Conservation (phyloP, 192 early-diverging fungal species). For the Dispira simplex region DNA sequence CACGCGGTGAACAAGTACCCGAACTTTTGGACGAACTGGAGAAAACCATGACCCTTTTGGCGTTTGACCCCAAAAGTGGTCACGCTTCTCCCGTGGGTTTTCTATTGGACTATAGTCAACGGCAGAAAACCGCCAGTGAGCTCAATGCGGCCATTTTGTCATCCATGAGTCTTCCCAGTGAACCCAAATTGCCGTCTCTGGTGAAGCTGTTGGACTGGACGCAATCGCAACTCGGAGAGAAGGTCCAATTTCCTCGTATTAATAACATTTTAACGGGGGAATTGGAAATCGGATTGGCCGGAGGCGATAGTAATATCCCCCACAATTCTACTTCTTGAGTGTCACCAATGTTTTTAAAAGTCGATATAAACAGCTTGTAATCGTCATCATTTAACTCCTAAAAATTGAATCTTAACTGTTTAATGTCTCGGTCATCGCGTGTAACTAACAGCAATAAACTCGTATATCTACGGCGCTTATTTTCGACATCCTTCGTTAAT, state of each 20-base stretch:
- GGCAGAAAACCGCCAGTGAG: conserved; percentile 87
- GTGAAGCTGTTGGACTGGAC: conserved; percentile 88
- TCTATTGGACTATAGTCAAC: conserved; percentile 73
- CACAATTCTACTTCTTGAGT: too few species aligned
- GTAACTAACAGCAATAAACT: too few species aligned
- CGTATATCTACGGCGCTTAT: too few species aligned
- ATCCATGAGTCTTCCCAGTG: conserved; percentile 80
- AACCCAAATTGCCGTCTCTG: conserved; percentile 84
- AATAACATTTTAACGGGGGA: conserved; percentile 68
- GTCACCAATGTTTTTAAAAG: too few species aligned
- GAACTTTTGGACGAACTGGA: conserved; percentile 94
- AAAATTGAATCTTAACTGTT: too few species aligned
- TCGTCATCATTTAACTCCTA: too few species aligned
- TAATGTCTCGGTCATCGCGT: too few species aligned
- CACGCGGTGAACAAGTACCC: conserved; percentile 91
- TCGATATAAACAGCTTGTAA: too few species aligned
- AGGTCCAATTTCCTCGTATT: conserved; percentile 69
- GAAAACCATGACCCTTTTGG: conserved; percentile 89
- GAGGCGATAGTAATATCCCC: too few species aligned
- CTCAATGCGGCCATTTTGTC: conserved; percentile 86
- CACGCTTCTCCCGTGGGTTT: conserved; percentile 60
- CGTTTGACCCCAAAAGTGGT: conserved; percentile 50
- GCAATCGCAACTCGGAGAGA: conserved; percentile 84
- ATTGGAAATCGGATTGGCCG: conserved; percentile 17
- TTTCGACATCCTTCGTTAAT: too few species aligned